Percentiles rank a stretch among this genome's conserved stretches.
phyloP scores from a whole-genome alignment of 2,329 filamentous ascomycete genomes.

The Pyricularia sp. region DNA sequence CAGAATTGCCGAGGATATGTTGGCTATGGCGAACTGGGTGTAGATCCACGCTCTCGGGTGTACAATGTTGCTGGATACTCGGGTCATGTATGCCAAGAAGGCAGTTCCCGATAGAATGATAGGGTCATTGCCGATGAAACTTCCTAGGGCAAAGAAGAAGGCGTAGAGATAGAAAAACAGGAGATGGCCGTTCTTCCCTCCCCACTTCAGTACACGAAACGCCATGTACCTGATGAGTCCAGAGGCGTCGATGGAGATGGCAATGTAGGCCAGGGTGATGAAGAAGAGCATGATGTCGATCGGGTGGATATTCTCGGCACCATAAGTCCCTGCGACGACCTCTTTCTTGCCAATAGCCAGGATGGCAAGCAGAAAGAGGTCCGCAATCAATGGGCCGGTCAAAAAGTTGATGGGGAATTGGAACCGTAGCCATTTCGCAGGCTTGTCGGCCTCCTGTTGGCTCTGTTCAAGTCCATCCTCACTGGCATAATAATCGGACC shows the following conservation, averaged over 20 bases:
- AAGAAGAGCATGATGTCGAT: conserved; percentile 71
- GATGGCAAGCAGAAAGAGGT: conserved; percentile 63
- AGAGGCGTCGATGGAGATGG: conserved; percentile 68
- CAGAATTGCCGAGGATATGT: conserved; percentile 65
- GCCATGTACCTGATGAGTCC: conserved; percentile 62
- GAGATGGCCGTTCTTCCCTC: conserved; percentile 55
- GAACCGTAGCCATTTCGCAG: conserved; percentile 35
- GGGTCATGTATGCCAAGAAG: conserved; percentile 69
- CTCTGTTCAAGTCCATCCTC: conserved; percentile 2
- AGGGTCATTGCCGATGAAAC: conserved; percentile 66
- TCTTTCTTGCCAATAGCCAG: conserved; percentile 56
- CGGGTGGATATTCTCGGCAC: conserved; percentile 55
- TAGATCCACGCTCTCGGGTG: conserved; percentile 66
- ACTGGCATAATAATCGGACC: conserved; percentile 14
- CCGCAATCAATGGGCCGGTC: conserved; percentile 60
- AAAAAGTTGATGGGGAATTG: conserved; percentile 60
- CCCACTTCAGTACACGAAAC: conserved; percentile 60
- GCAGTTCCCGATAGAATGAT: conserved; percentile 67
- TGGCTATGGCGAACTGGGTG: conserved; percentile 62
- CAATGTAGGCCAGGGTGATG: conserved; percentile 64
- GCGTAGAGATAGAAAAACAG: conserved; percentile 65
- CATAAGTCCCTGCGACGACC: conserved; percentile 59
- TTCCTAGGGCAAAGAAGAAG: conserved; percentile 61
- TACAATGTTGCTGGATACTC: conserved; percentile 62
- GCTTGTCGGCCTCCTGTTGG: conserved; percentile 14